A percentile compares a stretch with the other conserved stretches of the same genome.
Conservation (phyloP, 768 basidiomycete species). For the Naganishia kalamii region DNA sequence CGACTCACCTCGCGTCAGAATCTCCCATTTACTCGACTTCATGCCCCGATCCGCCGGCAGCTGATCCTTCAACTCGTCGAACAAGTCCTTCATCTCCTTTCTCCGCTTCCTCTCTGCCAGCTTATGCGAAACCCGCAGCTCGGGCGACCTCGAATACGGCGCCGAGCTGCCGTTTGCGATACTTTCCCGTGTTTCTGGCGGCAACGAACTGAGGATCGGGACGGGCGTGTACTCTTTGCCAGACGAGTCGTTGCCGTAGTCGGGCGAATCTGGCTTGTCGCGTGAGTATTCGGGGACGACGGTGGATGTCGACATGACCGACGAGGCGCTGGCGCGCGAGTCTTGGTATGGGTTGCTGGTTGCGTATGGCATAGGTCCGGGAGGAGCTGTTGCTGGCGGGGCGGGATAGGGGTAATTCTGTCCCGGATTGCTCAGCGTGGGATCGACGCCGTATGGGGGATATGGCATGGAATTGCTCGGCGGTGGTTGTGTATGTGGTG, state of each 20-base stretch:
- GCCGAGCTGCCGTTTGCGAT: slow-evolving; percentile 16
- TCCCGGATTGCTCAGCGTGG: background rate
- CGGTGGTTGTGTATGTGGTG: no score
- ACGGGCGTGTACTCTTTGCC: background rate
- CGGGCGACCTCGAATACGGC: slow-evolving; percentile 82
- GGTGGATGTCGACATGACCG: background rate
- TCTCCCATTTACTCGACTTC: slow-evolving; percentile 99
- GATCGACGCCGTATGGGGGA: slow-evolving; percentile 23
- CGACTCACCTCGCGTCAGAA: slow-evolving; percentile 81
- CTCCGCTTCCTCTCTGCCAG: slow-evolving; percentile 92
- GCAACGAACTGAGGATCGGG: slow-evolving; percentile 8
- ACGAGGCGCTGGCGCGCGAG: slow-evolving; percentile 18
- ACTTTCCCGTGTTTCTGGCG: slow-evolving; percentile 18
- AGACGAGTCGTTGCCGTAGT: background rate
- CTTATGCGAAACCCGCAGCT: slow-evolving; percentile 90
- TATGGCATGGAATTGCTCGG: slow-evolving; percentile 13
- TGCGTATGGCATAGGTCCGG: background rate
- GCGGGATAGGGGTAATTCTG: slow-evolving; percentile 8
- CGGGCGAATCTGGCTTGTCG: background rate
- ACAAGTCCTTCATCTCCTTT: slow-evolving; percentile 98
- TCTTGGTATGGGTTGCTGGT: slow-evolving; percentile 9
- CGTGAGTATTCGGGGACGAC: slow-evolving; percentile 10
- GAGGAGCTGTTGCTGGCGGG: background rate
- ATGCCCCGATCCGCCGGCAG: slow-evolving; percentile 85
- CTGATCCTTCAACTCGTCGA: slow-evolving; percentile 90